Conservation (phyloP, 108 stramenopile genomes). For the Seminavis robusta region DNA sequence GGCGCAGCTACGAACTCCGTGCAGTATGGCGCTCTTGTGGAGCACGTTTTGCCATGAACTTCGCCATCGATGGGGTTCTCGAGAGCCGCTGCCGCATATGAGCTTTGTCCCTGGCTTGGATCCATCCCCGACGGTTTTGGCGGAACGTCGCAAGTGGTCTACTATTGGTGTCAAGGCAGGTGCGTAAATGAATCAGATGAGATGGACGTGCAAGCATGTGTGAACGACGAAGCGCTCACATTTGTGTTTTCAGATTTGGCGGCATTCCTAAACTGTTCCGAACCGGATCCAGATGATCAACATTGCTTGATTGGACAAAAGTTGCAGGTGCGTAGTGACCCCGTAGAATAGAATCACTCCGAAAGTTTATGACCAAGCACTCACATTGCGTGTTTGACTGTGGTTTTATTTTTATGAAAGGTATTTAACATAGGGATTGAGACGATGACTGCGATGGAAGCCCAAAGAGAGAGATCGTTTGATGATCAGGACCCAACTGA, state of each 20-base stretch:
- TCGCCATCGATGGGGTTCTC: conserved; percentile 60
- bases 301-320: conserved; percentile 84
- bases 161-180: conserved; percentile 34
- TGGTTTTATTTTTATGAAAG: too few relatives aligned
- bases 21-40: conserved; percentile 77
- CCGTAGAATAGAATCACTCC: too few relatives aligned
- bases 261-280: conserved; percentile 42
- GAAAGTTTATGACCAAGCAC: too few relatives aligned
- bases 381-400: too few relatives aligned
- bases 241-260: too few relatives aligned
- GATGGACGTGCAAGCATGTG: too few relatives aligned
- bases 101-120: conserved; percentile 69
- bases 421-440: too few relatives aligned
- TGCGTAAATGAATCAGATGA: too few relatives aligned
- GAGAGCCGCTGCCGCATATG: conserved; percentile 77
- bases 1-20: conserved; percentile 60
- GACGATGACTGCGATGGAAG: too few relatives aligned
- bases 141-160: conserved; percentile 24
- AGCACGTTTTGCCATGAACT: conserved; percentile 67
- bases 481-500: too few relatives aligned
- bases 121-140: conserved; percentile 15
- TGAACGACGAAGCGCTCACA: too few relatives aligned
- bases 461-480: too few relatives aligned
- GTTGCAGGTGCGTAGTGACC: conserved; percentile 38
- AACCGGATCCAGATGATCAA: conserved; percentile 51